Percentiles rank a stretch among this genome's conserved stretches.
Evolutionary conservation across 208 protist species (phyloP).

Genomic region (Tetramitus jugosus): DNA sequence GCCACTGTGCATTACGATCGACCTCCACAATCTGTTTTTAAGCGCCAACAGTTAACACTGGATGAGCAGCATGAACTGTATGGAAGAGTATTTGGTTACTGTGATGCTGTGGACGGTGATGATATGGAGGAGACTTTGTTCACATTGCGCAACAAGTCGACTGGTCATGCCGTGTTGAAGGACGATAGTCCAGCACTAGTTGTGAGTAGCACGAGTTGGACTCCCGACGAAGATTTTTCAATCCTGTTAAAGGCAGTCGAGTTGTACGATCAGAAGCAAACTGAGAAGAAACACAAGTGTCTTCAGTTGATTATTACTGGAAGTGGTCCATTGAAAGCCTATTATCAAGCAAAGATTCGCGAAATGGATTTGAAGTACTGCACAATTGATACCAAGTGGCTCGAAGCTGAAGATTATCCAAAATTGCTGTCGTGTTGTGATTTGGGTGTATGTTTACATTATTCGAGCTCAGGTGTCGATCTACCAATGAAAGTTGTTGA

Average conservation of each 20-base stretch:
- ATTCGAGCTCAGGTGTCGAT: constrained; percentile 81
- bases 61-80: not conserved
- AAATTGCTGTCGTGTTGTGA: constrained; percentile 72
- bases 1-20: not conserved
- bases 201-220: constrained; percentile 87
- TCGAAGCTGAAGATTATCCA: constrained; percentile 81
- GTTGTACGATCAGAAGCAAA: constrained; percentile 49
- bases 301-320: constrained; percentile 60
- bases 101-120: not conserved
- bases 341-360: constrained; percentile 27
- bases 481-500: constrained; percentile 96
- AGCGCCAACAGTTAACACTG: too few relatives aligned
- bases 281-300: too few relatives aligned
- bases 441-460: constrained; percentile 86
- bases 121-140: not conserved
- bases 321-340: constrained; percentile 51
- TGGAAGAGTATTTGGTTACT: not conserved
- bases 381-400: constrained; percentile 63
- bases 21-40: constrained; percentile 10
- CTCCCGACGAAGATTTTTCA: constrained; percentile 87
- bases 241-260: constrained; percentile 76
- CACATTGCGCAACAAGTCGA: not conserved
- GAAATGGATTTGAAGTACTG: not conserved
- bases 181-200: not conserved
- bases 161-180: not conserved